Evolutionary conservation across 31 red algal species (phyloP), one percentile per base, ranked within the genome.

Genomic region (Odonthalia washingtoniensis): DNA sequence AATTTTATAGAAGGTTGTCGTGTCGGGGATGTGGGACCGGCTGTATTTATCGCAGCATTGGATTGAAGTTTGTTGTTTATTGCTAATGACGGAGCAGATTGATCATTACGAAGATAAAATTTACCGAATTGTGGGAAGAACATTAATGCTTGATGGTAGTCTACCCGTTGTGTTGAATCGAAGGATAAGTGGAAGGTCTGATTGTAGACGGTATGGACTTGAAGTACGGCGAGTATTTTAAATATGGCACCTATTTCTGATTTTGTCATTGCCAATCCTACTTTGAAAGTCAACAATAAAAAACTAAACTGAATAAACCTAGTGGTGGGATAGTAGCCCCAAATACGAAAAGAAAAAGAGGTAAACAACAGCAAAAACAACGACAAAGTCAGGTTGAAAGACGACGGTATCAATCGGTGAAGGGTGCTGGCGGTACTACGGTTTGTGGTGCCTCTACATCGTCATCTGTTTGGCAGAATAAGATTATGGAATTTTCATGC

Each of bases 171-270:
- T n/a, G n/a, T n/a, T n/a, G n/a, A 77, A 43, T 12, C 9, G 66
- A 12, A 9, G 66, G 34, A 28, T 70, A 21, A 70, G 66, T 32
- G 66, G 66, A 27, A 9, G 66, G 14, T 27, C 12, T 28, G 66
- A 70, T 27, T 9, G 66, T 27, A 27, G 66, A 45, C 75, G 76
- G 3, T 94, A 88, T 60, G 85, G 84, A 17, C 84, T 94, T 14
- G 91, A 88, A n/a, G 91, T 94, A 0, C 84, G 91, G 28, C 91
- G 88, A 73, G 85, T 83, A 72, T 94, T 94, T 88, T 88, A 2
- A 94, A 94, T 70, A 42, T 88, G 31, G 40, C 84, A 28, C 91
- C 91, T 41, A 84, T 94, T 53, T 88, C 85, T 5, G 91, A 94
- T 53, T 84, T 94, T 88, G 70, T 86, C 52, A 86, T 94, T 37